Evolutionary conservation across 129 eudicot genomes (phyloP).

Genomic region (Apium graveolens): DNA sequence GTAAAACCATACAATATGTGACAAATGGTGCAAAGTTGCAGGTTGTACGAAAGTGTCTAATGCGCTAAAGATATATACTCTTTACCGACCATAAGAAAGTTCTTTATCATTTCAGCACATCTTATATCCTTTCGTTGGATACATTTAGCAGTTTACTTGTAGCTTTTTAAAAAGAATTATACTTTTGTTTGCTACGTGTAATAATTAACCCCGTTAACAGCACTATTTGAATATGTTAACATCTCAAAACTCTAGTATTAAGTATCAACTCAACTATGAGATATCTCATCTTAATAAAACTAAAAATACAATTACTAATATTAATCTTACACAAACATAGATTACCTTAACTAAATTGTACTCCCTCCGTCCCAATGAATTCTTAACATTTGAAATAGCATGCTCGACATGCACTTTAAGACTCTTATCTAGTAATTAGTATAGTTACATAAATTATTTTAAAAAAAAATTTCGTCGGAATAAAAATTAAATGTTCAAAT

Average conservation of each 20-base stretch:
- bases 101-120: background rate
- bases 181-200: too few species aligned
- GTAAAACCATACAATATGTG: constrained; percentile 2
- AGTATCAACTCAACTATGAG: background rate
- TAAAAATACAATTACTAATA: too few species aligned
- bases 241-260: background rate
- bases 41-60: background rate
- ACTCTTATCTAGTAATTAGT: too few species aligned
- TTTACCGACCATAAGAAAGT: background rate
- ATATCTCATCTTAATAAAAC: background rate
- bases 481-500: too few species aligned
- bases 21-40: background rate
- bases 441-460: too few species aligned
- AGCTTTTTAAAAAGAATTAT: background rate
- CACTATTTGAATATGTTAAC: background rate
- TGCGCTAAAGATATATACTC: background rate
- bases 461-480: too few species aligned
- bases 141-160: background rate
- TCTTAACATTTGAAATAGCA: too few species aligned
- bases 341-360: background rate
- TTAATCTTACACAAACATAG: background rate
- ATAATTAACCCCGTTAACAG: background rate
- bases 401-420: too few species aligned
- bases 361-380: too few species aligned
- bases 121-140: too few species aligned